phyloP scores from a whole-genome alignment of 495 filamentous ascomycete genomes.

The Lichina pygmaea region DNA sequence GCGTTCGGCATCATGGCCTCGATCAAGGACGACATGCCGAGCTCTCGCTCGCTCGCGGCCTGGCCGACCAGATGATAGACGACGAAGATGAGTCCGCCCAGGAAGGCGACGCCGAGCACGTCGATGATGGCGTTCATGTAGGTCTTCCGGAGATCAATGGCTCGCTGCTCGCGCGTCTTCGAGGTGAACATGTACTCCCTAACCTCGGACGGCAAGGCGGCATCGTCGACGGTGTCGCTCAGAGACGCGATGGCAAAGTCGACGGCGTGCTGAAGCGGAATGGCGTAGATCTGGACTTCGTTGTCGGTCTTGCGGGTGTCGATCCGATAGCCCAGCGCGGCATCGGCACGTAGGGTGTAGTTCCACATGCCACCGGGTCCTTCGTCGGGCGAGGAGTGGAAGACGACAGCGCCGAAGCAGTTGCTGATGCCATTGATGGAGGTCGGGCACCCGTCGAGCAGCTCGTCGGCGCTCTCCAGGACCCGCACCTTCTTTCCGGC shows the following conservation, averaged over 20 bases:
- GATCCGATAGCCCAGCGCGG: conserved; percentile 28
- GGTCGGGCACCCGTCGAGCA: conserved; percentile 35
- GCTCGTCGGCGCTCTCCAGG: conserved; percentile 20
- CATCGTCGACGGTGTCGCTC: conserved; percentile 15
- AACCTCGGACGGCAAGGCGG: conserved; percentile 11
- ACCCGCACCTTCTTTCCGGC: conserved; percentile 29
- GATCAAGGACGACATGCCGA: conserved; percentile 51
- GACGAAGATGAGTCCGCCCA: conserved; percentile 39
- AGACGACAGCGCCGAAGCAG: conserved; percentile 54
- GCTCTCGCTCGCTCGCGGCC: conserved; percentile 50
- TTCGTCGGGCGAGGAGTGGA: conserved; percentile 42
- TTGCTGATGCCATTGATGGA: conserved; percentile 38
- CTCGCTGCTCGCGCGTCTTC: conserved; percentile 32
- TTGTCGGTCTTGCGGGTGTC: conserved; percentile 29
- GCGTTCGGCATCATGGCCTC: conserved; percentile 59
- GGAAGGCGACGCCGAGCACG: conserved; percentile 38
- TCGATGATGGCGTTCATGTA: conserved; percentile 46
- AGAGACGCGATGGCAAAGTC: conserved; percentile 39
- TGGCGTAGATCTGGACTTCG: conserved; percentile 41
- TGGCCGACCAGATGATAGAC: conserved; percentile 54
- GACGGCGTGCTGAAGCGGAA: conserved; percentile 54
- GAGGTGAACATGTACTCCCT: conserved; percentile 48
- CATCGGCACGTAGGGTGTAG: conserved; percentile 55
- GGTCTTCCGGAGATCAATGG: conserved; percentile 26
- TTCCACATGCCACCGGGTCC: conserved; percentile 46